Base-by-base conservation (phyloP, 163 green algal species). In the Scenedesmus sp. region DNA sequence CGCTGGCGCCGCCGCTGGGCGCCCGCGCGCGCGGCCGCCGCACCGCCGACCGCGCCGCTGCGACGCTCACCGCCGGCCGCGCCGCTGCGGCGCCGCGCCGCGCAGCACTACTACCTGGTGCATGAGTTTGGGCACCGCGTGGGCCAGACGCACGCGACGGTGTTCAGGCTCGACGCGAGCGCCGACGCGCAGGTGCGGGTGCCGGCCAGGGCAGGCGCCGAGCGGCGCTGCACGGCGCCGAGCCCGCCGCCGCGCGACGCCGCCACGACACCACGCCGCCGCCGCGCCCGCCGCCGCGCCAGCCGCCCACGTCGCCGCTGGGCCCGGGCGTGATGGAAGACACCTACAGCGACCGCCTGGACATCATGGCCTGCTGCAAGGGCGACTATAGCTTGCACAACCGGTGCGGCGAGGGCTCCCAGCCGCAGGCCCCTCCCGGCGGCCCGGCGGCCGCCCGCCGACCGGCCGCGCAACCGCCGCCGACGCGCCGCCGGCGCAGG, bases 331-430 rank as follows among this genome's bases (percentile, higher is more conserved):
- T 86, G 10, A 80, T 83, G 22, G 74, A 86, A 42, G 74, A 86
- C 66, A 62, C 45, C 42, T 83, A 86, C 74, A 58, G 57, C 26
- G 80, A 86, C 60, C 58, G 57, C 4, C 66, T 89, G 36, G 84
- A 89, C 69, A 88, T 88, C 51, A 89, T 89, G 84, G 82, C 84
- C 1, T 89, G 84, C 77, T 89, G 84, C 67, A 70, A 83, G 26
- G 82, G 84, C 0, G 83, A 86, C 63, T 89, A 84, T 77, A 81
- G 63, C 45, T 54, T 84, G 1, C 31, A 84, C 34, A 67, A 76
- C 63, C 75, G 81, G 82, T 86, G 53, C 29, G 22, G 48, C 3
- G 3, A 20, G 3, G 34, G 14, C 53, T 60, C 4, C 29, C 26
- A 64, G 45, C 28, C 36, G 39, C 39, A 47, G 7, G 39, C 39